These are phyloP conservation scores for Ambrosia artemisiifolia DNA, from an alignment of 129 eudicot species.

Conservation along the genomic window DNA sequence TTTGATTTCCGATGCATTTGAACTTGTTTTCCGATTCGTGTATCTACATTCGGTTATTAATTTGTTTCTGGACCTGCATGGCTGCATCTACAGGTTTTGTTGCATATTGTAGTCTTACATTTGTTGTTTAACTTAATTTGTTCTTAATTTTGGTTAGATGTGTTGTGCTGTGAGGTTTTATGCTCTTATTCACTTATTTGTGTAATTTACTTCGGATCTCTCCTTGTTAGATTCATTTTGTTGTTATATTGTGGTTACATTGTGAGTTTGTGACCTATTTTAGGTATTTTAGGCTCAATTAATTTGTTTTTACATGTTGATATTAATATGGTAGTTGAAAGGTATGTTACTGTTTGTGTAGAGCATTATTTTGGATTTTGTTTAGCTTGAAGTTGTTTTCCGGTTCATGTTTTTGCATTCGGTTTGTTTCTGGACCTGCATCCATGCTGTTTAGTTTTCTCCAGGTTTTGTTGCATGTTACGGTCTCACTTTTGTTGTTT, in stretches of 20 bases:
- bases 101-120: neutral
- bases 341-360: slow-evolving; percentile 2
- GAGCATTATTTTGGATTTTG: neutral
- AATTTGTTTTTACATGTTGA: slow-evolving; percentile 9
- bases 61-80: slow-evolving; percentile 9
- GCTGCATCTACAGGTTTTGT: neutral
- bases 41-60: neutral
- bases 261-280: slow-evolving; percentile 6
- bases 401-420: neutral
- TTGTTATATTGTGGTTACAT: slow-evolving; percentile 14
- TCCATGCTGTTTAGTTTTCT: neutral
- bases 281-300: slow-evolving; percentile 9
- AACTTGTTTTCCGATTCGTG: slow-evolving; percentile 4
- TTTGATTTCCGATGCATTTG: slow-evolving; percentile 6
- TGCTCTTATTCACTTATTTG: neutral
- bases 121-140: slow-evolving; percentile 4
- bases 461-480: neutral
- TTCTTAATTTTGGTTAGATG: slow-evolving; percentile 13
- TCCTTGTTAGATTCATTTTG: slow-evolving; percentile 16
- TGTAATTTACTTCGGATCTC: slow-evolving; percentile 28
- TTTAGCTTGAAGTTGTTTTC: slow-evolving; percentile 7
- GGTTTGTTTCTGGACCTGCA: slow-evolving; percentile 2
- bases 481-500: neutral
- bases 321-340: slow-evolving; percentile 16
- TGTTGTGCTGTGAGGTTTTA: neutral